Evolutionary conservation across 2,329 filamentous ascomycete genomes (phyloP).

Genomic region (Ophiostoma australiae): DNA sequence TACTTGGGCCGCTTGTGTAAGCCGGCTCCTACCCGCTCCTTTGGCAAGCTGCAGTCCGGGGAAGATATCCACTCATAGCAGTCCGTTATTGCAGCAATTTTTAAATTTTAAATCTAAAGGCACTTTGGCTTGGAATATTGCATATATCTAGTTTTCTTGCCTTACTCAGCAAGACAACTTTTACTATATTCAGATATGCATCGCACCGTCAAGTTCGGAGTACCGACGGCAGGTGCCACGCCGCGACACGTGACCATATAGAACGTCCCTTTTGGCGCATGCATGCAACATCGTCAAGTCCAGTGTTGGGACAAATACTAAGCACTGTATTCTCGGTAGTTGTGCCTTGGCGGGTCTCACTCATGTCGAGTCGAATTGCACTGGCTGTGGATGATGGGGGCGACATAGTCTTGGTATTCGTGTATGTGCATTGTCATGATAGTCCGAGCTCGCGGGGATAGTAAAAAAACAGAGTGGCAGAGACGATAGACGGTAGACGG

Average conservation of each 20-base stretch:
- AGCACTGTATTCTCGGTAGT: background rate
- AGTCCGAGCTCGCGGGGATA: background rate
- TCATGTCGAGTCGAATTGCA: background rate
- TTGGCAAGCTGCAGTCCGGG: background rate
- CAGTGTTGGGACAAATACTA: too few relatives aligned
- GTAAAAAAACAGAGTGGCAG: background rate
- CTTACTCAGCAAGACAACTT: background rate
- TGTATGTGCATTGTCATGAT: background rate
- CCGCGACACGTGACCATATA: background rate
- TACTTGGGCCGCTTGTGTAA: background rate
- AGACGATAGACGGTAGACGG: background rate
- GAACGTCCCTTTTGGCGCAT: background rate
- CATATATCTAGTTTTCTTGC: background rate
- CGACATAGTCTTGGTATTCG: background rate
- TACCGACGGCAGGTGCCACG: background rate
- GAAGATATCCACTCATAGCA: background rate
- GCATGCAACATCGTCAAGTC: background rate
- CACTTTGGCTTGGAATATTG: background rate
- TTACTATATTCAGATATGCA: background rate
- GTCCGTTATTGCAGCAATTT: background rate
- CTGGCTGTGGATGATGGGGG: background rate
- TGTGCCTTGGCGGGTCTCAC: constrained; percentile 3
- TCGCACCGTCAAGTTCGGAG: background rate
- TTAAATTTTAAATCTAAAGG: background rate
- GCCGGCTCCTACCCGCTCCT: background rate